Evolutionary conservation across 164 flowering plant species (phyloP), one percentile per base, ranked within the genome.

Genomic region (Chloranthus sessilifolius): DNA sequence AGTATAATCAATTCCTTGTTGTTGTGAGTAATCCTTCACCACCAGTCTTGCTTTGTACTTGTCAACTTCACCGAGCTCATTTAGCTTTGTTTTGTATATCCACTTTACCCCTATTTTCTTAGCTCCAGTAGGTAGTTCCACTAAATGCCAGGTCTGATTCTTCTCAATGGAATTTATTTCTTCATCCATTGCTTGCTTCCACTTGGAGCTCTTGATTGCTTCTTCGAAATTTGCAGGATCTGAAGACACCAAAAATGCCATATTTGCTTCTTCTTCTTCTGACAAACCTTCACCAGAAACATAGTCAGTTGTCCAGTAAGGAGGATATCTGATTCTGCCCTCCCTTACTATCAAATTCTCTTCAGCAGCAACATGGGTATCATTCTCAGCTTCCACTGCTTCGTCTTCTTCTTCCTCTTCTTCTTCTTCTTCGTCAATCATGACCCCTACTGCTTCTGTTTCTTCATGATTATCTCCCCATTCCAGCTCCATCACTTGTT

Each of bases 101-200:
- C n/a, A n/a, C n/a, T 36, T 36, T 11, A 36, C 40, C 15, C 40
- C 16, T 9, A 36, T 36, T 5, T 10, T 36, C 40, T 36, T 36
- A 5, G 5, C 40, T n/a, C 40, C 40, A 9, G 1, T 6, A 36
- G 40, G 40, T 3, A 36, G 40, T 1, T 9, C 15, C 12, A n/a
- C 15, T 17, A 36, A n/a, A 6, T 36, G n/a, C 40, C 40, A 36
- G 4, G 40, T 36, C 4, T 10, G 5, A 46, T 49, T 49, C 39
- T 15, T 16, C 26, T 49, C 53, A 11, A 46, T 46, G 8, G 50
- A 34, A 2, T 46, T 35, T n/a, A 46, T 27, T 16, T 46, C 50
- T 14, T 24, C 53, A 15, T 17, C 12, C 53, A 49, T 36, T n/a
- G 40, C 40, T 1, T 2, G 16, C 15, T 17, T 36, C 40, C 40